Conservation (phyloP, 805 yeast genomes). For the Sungouiella thailandica region DNA sequence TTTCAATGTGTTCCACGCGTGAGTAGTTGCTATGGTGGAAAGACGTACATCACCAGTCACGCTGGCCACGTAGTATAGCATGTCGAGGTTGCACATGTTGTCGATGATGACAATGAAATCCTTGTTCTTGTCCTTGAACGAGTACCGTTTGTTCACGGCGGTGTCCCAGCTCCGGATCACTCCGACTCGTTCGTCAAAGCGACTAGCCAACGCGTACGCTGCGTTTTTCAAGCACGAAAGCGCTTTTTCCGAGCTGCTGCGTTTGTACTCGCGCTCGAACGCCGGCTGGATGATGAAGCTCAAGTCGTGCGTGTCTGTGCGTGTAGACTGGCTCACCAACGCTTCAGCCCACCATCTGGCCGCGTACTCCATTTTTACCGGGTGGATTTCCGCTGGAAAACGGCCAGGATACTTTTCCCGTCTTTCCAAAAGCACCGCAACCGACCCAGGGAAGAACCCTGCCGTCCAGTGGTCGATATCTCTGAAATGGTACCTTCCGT, state of each 20-base stretch:
- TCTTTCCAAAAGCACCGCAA: slow-evolving; percentile 9
- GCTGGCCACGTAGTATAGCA: slow-evolving; percentile 21
- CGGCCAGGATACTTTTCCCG: slow-evolving; percentile 6
- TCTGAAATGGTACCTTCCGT: slow-evolving; percentile 7
- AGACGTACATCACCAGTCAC: slow-evolving; percentile 20
- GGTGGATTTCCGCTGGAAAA: slow-evolving; percentile 5
- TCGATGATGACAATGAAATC: slow-evolving; percentile 26
- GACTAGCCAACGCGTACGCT: slow-evolving; percentile 20
- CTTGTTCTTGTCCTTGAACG: slow-evolving; percentile 9
- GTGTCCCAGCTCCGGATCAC: slow-evolving; percentile 23
- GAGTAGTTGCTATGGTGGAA: slow-evolving; percentile 22
- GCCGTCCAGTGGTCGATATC: slow-evolving; percentile 12
- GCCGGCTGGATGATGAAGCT: slow-evolving; percentile 24
- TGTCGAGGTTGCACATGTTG: slow-evolving; percentile 18
- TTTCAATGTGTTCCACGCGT: slow-evolving; percentile 24
- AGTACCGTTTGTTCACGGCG: slow-evolving; percentile 14
- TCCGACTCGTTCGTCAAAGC: slow-evolving; percentile 18
- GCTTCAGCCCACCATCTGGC: slow-evolving; percentile 14
- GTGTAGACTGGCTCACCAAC: slow-evolving; percentile 6
- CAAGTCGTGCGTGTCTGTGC: slow-evolving; percentile 24
- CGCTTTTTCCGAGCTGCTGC: slow-evolving; percentile 12
- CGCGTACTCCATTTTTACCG: slow-evolving; percentile 9
- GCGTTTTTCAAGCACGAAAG: slow-evolving; percentile 17
- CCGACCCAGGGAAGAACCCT: slow-evolving; percentile 13
- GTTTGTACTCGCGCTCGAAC: slow-evolving; percentile 17